These are phyloP conservation scores for Leptographium procerum DNA, from an alignment of 2,329 filamentous ascomycete genomes.

Conservation along the genomic window DNA sequence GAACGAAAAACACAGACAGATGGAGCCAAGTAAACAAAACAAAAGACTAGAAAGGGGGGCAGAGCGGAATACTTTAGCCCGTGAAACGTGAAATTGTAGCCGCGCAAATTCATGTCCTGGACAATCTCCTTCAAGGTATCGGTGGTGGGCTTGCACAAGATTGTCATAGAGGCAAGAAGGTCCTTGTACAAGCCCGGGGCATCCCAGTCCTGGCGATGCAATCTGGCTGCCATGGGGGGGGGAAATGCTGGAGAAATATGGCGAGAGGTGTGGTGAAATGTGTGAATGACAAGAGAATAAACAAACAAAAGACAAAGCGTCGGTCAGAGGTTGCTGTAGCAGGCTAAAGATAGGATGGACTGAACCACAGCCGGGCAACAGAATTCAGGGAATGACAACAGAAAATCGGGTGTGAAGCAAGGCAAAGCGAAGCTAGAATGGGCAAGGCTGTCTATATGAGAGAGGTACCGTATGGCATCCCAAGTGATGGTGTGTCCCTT, in stretches of 20 bases:
- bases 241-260: background rate
- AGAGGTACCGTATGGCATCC: constrained; percentile 16
- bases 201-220: constrained; percentile 25
- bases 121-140: constrained; percentile 19
- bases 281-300: background rate
- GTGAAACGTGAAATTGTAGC: constrained; percentile 15
- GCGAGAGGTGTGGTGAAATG: background rate
- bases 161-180: constrained; percentile 30
- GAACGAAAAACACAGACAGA: background rate
- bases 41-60: background rate
- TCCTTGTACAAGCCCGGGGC: constrained; percentile 27
- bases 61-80: constrained; percentile 8
- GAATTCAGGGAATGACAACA: background rate
- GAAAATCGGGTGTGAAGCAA: background rate
- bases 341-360: background rate
- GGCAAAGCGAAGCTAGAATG: background rate
- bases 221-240: background rate
- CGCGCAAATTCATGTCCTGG: constrained; percentile 14
- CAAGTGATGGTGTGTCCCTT: constrained; percentile 15
- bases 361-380: background rate
- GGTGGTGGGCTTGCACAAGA: constrained; percentile 21
- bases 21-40: background rate
- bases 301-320: background rate
- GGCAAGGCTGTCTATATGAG: background rate
- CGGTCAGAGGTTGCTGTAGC: background rate